These are phyloP conservation scores for Nicotiana noctiflora DNA, from an alignment of 257 asterid genomes.

Conservation along the genomic window DNA sequence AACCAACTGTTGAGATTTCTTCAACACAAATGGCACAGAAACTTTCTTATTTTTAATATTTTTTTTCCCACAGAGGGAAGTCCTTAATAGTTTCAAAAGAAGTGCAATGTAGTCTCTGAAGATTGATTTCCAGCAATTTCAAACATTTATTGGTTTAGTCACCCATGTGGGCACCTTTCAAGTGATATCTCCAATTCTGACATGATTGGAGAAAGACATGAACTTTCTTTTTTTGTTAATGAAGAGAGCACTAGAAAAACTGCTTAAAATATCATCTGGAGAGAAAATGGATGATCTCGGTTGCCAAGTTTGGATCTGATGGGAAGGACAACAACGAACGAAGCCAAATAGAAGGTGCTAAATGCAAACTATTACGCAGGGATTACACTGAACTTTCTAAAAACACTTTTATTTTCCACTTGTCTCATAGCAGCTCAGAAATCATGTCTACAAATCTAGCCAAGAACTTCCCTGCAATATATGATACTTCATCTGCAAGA, in stretches of 20 bases:
- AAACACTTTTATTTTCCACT: not conserved
- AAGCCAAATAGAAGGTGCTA: not conserved
- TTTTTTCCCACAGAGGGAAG: not conserved
- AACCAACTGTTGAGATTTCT: not conserved
- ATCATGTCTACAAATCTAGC: not conserved
- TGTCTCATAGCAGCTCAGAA: not conserved
- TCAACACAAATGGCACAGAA: not conserved
- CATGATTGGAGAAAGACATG: not conserved
- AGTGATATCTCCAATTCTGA: not conserved
- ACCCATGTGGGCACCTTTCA: not conserved
- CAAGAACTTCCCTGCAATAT: not conserved
- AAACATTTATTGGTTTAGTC: no score
- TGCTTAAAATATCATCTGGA: not conserved
- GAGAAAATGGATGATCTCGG: not conserved
- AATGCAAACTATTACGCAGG: not conserved
- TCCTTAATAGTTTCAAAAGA: not conserved
- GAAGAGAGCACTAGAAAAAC: not conserved
- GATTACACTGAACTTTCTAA: not conserved
- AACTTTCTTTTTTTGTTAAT: not conserved
- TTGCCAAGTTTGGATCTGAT: not conserved
- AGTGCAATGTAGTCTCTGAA: not conserved
- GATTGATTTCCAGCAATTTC: not conserved
- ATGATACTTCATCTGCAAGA: not conserved
- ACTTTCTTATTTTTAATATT: not conserved
- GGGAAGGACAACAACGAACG: not conserved